Evolutionary conservation across 2,329 filamentous ascomycete genomes (phyloP), one percentile per base, ranked within the genome.

Genomic region (Cytospora leucostoma): DNA sequence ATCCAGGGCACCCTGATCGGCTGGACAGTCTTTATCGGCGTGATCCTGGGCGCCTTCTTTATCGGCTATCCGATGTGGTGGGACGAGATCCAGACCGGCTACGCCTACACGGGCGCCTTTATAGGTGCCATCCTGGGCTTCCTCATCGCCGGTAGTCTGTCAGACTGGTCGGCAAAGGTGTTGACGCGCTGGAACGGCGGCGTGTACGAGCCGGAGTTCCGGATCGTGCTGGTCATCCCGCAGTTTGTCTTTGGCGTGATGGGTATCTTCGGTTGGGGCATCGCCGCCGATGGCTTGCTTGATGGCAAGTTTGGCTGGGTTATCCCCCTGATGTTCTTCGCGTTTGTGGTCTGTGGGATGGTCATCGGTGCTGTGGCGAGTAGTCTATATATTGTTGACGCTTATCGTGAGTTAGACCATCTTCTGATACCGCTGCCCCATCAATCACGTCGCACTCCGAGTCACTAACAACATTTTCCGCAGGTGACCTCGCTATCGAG

Each of bases 11-110:
- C 91, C 5, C 86, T 97, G 72, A 97, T 97, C 71, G 94, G 93
- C 67, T 98, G 94, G 93, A 96, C 93, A 1, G 91, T 97, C 17
- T 92, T 97, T 72, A 94, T 96, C 68, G 90, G 91, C 62, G 89
- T 95, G 65, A 87, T 95, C 68, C 79, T 96, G 53, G 90, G 88
- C n/a, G 86, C 88, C 64, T 88, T 96, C 68, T 94, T 95, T 78
- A 83, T 96, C 54, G 88, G 89, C 2, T 88, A 89, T 2, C 91
- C 92, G 0, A 84, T 93, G 49, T 95, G 87, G 80, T 97, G 93
- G 84, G 81, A 86, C 70, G 88, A 95, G 76, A 86, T 91, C 59
- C 78, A 91, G 71, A 92, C 91, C 1, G 93, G 93, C n/a, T 93
- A 94, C 74, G 85, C 92, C 62, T 96, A 97, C 76, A 88, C 89